Percentiles rank a stretch among this genome's conserved stretches.
These are phyloP conservation scores for Nakaseomyces delphensis DNA, from an alignment of 1,139 yeast genomes.

Conservation along the genomic window DNA sequence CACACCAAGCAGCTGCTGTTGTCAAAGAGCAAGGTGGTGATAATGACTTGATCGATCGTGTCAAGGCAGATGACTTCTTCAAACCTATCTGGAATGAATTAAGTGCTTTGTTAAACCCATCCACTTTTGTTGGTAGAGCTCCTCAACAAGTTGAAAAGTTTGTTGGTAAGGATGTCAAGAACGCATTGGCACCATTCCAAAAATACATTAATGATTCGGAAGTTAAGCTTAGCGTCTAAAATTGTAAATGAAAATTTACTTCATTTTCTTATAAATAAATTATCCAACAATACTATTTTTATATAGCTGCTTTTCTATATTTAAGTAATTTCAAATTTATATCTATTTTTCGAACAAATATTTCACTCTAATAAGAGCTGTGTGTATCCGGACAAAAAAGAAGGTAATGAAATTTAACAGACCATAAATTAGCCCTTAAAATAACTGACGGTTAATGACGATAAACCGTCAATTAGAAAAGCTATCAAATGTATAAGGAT, in stretches of 20 bases:
- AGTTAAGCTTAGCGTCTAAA: slow-evolving; percentile 51
- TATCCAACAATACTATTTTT: not conserved
- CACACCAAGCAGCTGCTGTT: slow-evolving; percentile 95
- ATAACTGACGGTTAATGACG: too few species aligned
- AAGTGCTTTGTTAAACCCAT: slow-evolving; percentile 75
- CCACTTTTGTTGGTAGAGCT: slow-evolving; percentile 96
- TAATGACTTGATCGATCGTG: slow-evolving; percentile 87
- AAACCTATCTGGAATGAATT: slow-evolving; percentile 82
- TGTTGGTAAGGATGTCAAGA: slow-evolving; percentile 70
- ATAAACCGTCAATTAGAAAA: too few species aligned
- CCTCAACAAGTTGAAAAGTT: slow-evolving; percentile 97
- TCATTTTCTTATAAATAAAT: not conserved
- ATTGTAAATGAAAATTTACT: not conserved
- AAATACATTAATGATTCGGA: slow-evolving; percentile 51
- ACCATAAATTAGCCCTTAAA: too few species aligned
- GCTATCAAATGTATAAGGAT: too few species aligned
- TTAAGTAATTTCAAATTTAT: too few species aligned
- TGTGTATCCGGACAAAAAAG: too few species aligned
- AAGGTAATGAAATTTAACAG: too few species aligned
- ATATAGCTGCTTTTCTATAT: not conserved
- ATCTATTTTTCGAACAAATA: too few species aligned
- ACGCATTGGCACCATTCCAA: slow-evolving; percentile 68
- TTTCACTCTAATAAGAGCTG: too few species aligned
- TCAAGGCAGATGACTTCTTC: slow-evolving; percentile 72
- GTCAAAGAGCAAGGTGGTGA: slow-evolving; percentile 99